Evolutionary conservation across 2,329 filamentous ascomycete genomes (phyloP).

Genomic region (Alternaria rosae): DNA sequence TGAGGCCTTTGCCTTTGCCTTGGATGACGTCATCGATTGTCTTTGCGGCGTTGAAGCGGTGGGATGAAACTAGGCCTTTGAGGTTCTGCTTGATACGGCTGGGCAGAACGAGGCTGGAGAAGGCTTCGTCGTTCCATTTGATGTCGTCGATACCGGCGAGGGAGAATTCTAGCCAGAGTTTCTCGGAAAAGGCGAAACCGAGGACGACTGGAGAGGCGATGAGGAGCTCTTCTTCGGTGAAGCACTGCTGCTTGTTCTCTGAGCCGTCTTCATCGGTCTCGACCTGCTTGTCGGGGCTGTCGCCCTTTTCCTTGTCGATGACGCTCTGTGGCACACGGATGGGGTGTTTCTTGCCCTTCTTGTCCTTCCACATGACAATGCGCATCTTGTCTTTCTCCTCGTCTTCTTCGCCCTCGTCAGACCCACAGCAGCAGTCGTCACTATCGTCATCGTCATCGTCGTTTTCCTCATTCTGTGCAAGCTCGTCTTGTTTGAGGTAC

Average conservation of each 20-base stretch:
- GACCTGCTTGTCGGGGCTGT: conserved; percentile 49
- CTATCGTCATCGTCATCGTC: conserved; percentile 57
- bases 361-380: conserved; percentile 56
- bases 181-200: conserved; percentile 87
- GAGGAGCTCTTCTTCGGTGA: conserved; percentile 83
- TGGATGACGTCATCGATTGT: conserved; percentile 77
- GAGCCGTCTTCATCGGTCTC: conserved; percentile 56
- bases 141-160: conserved; percentile 82
- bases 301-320: conserved; percentile 54
- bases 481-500: conserved; percentile 74
- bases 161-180: conserved; percentile 87
- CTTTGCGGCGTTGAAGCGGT: conserved; percentile 81
- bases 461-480: conserved; percentile 63
- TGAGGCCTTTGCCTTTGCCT: conserved; percentile 86
- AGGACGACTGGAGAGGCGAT: conserved; percentile 85
- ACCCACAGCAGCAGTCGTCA: conserved; percentile 47
- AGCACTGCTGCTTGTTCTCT: conserved; percentile 56
- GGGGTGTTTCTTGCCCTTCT: conserved; percentile 58
- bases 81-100: conserved; percentile 70
- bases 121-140: conserved; percentile 83
- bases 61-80: conserved; percentile 81
- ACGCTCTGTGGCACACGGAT: conserved; percentile 59
- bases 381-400: conserved; percentile 49
- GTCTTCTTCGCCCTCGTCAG: conserved; percentile 26
- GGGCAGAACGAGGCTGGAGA: conserved; percentile 79